Percentiles rank a stretch among this genome's conserved stretches.
Conservation (phyloP, 305 asterid genomes). For the Fraxinus xanthoxyloides region DNA sequence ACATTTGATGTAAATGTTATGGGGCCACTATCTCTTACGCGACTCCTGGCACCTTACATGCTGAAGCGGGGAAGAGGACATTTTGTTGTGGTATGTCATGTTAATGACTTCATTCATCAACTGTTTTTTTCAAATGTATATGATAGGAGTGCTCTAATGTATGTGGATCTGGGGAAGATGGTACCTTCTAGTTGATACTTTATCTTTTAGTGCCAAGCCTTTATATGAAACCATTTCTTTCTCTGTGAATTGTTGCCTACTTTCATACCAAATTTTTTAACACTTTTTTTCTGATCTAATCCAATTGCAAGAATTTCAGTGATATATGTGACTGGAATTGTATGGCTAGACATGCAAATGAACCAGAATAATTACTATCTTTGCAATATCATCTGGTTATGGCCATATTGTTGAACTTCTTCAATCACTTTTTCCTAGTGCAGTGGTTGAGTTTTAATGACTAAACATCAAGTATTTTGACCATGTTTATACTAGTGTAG, state of each 20-base stretch:
- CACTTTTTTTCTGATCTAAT: not conserved
- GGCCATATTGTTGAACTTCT: constrained; percentile 1
- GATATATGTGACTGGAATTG: not conserved
- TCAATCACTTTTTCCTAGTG: not conserved
- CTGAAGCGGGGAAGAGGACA: constrained; percentile 89
- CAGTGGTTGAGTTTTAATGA: constrained; percentile 1
- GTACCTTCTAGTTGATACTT: not conserved
- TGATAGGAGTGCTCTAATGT: not conserved
- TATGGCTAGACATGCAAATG: constrained; percentile 9
- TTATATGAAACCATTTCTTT: not conserved
- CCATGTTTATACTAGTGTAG: not conserved
- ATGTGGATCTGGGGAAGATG: not conserved
- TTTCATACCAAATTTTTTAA: not conserved
- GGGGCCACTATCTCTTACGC: constrained; percentile 87
- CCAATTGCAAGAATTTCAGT: not conserved
- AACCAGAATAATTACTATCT: not conserved
- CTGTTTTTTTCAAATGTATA: not conserved
- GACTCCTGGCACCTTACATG: constrained; percentile 66
- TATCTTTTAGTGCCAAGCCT: not conserved
- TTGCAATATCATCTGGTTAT: not conserved
- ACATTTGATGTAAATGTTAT: constrained; percentile 78
- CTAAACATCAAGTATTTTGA: not conserved
- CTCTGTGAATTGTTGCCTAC: not conserved
- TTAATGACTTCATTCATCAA: constrained; percentile 4
- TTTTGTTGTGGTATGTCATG: constrained; percentile 80